Base-by-base conservation (phyloP, 2,329 filamentous ascomycete species). In the Xylariaceae sp. region DNA sequence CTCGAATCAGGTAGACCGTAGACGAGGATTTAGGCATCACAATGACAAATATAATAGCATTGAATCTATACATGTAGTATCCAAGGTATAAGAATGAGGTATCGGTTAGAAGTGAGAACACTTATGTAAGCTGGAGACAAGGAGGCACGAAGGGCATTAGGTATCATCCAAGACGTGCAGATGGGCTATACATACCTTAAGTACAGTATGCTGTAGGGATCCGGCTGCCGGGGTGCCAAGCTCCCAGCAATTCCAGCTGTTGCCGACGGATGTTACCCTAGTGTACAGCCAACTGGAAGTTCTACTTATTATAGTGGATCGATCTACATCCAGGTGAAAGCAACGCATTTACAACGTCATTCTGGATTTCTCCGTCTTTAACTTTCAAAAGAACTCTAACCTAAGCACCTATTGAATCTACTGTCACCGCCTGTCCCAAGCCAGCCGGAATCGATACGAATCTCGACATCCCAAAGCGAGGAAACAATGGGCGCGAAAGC, bases 401-500 rank as follows among this genome's bases (percentile, higher is more conserved):
- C 23, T 40, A 46, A 44, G 14, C 40, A 16, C 19, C 29, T 20
- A 46, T 23, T 40, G 5, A 43, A 12, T 40, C 18, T 32, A 9
- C 9, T 26, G 23, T 26, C 23, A 9, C 23, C 23, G 4, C 23
- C 4, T 26, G 23, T 26, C 23, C 23, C 4, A 4, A 26, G 9
- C 23, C 9, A 26, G 4, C 9, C 9, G 9, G 23, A 26, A 26
- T 4, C 4, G 23, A 26, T 9, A 26, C 23, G 9, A 37, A 19
- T 50, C 41, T 37, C 37, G 19, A 55, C 10, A 40, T 42, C 56
- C 16, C 19, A 10, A 2, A 47, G 19, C 48, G 43, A 26, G 40
- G 2, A 53, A 23, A 62, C 16, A 47, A 79, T 81, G 79, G 79
- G 79, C 32, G 73, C 78, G 4, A 74, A 76, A 40, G 71, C 77